A percentile compares a stretch with the other conserved stretches of the same genome.
Conservation (phyloP, 2,329 filamentous ascomycete genomes). For the Remersonia thermophila region DNA sequence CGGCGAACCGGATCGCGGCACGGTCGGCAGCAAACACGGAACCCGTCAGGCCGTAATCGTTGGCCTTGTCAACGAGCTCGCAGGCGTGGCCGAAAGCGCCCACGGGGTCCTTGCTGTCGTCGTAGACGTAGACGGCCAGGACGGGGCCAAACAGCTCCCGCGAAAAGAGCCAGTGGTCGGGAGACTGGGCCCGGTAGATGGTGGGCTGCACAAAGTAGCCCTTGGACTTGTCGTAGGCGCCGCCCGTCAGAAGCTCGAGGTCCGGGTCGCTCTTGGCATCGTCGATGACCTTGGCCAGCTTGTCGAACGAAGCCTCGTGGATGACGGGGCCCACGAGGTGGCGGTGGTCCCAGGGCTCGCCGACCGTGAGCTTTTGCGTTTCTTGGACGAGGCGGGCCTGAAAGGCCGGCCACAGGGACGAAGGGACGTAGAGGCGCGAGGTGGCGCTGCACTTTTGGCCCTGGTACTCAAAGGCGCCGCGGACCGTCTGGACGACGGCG, state of each 20-base stretch:
- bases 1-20: conserved; percentile 34
- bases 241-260: conserved; percentile 32
- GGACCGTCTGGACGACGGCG: conserved; percentile 33
- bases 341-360: conserved; percentile 21
- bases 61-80: conserved; percentile 55
- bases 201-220: conserved; percentile 37
- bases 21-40: conserved; percentile 38
- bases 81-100: conserved; percentile 38
- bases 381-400: conserved; percentile 27
- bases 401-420: conserved; percentile 28
- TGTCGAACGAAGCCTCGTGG: conserved; percentile 32
- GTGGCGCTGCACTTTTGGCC: conserved; percentile 41
- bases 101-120: conserved; percentile 28
- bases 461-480: conserved; percentile 37
- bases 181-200: conserved; percentile 29
- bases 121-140: conserved; percentile 34
- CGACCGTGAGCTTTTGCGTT: conserved; percentile 21
- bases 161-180: conserved; percentile 32
- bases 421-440: conserved; percentile 43
- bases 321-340: conserved; percentile 39
- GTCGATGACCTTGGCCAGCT: conserved; percentile 33
- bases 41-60: conserved; percentile 51
- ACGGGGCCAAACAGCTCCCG: conserved; percentile 38
- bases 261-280: conserved; percentile 29
- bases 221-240: conserved; percentile 28